Conservation (phyloP, 345 rosid species). For the Pelargonium nanum region DNA sequence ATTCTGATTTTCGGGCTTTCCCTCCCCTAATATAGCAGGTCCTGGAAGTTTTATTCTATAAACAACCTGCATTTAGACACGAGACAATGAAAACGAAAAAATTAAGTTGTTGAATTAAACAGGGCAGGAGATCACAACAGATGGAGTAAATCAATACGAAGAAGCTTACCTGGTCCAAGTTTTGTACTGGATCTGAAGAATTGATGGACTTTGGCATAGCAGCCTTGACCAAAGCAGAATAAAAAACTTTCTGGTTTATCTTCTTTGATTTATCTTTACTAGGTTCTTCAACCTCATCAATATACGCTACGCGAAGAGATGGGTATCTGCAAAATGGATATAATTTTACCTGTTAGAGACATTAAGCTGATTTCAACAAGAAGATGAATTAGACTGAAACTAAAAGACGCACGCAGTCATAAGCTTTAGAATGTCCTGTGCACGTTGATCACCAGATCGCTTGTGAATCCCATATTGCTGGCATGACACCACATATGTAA, state of each 20-base stretch:
- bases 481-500: slow-evolving; percentile 90
- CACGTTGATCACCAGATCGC: slow-evolving; percentile 72
- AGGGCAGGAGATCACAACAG: neutral
- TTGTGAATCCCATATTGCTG: slow-evolving; percentile 92
- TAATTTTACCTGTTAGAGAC: neutral
- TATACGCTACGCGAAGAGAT: slow-evolving; percentile 97
- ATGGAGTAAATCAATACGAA: neutral
- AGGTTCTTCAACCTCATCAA: slow-evolving; percentile 94
- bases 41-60: slow-evolving; percentile 95
- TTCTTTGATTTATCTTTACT: slow-evolving; percentile 53
- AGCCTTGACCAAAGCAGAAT: slow-evolving; percentile 81
- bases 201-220: slow-evolving; percentile 80
- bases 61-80: slow-evolving; percentile 45
- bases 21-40: slow-evolving; percentile 94
- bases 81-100: neutral
- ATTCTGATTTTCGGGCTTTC: slow-evolving; percentile 98
- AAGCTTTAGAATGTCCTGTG: slow-evolving; percentile 80
- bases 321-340: slow-evolving; percentile 55
- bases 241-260: slow-evolving; percentile 64
- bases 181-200: slow-evolving; percentile 70
- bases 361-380: neutral
- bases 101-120: neutral
- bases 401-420: slow-evolving; percentile 56
- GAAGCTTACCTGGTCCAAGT: slow-evolving; percentile 69
- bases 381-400: slow-evolving; percentile 3